Percentiles rank a stretch among this genome's conserved stretches.
Evolutionary conservation across 2,329 filamentous ascomycete species (phyloP).

Genomic region (Aureobasidium lini): DNA sequence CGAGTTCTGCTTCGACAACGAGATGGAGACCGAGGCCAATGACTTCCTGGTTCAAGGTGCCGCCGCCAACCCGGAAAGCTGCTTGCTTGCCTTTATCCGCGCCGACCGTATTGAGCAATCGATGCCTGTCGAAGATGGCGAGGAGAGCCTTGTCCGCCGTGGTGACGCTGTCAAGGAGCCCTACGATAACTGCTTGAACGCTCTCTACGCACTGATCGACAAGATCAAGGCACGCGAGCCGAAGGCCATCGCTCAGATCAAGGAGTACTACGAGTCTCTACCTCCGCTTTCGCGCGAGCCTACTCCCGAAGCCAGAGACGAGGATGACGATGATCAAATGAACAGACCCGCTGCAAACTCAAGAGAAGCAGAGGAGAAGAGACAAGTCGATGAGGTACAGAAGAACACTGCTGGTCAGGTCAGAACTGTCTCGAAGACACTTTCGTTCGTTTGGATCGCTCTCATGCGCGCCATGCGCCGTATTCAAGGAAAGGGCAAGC

Average conservation of each 20-base stretch:
- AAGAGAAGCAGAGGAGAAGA: constrained; percentile 44
- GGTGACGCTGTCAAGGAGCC: constrained; percentile 72
- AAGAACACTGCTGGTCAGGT: constrained; percentile 66
- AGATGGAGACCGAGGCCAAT: constrained; percentile 62
- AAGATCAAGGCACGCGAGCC: constrained; percentile 61
- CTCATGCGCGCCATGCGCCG: constrained; percentile 90
- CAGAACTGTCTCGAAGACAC: constrained; percentile 69
- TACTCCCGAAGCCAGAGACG: constrained; percentile 38
- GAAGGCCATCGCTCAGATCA: constrained; percentile 49
- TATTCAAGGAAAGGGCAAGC: constrained; percentile 71
- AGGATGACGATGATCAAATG: constrained; percentile 46
- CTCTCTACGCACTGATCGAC: constrained; percentile 79
- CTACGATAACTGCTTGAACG: constrained; percentile 74
- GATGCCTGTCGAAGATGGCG: constrained; percentile 61
- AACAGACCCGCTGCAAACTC: constrained; percentile 27
- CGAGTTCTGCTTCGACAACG: constrained; percentile 82
- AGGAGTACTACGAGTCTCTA: constrained; percentile 45
- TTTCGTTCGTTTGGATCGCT: constrained; percentile 92
- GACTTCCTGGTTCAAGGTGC: constrained; percentile 78
- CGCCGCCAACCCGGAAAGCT: constrained; percentile 86
- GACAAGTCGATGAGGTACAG: constrained; percentile 50
- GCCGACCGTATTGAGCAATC: constrained; percentile 80
- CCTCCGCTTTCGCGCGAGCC: constrained; percentile 28
- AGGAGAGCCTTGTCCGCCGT: constrained; percentile 56
- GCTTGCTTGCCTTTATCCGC: constrained; percentile 79